Percentiles rank a stretch among this genome's conserved stretches.
Evolutionary conservation across 331 rosid genomes (phyloP).

Genomic region (Pyrus hybrid): DNA sequence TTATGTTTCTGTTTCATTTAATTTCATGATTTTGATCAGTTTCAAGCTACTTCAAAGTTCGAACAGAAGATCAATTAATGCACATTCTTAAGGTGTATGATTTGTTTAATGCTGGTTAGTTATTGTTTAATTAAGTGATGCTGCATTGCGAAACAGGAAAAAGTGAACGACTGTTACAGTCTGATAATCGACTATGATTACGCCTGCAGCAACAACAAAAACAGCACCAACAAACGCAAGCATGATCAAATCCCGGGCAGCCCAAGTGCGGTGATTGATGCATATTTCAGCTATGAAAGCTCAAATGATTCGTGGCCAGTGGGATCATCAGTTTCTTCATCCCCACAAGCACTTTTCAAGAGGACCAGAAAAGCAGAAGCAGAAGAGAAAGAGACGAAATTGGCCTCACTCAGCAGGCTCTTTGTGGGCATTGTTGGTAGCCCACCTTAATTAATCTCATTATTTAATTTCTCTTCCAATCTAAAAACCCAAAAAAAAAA

Average conservation of each 20-base stretch:
- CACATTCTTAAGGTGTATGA: not conserved
- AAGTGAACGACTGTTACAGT: constrained; percentile 59
- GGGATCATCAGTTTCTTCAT: constrained; percentile 32
- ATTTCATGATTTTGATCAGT: not conserved
- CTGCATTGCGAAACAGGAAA: constrained; percentile 53
- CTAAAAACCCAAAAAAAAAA: constrained; percentile 1
- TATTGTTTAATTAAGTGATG: not conserved
- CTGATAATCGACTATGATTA: constrained; percentile 24
- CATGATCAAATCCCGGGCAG: constrained; percentile 43
- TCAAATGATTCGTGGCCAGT: constrained; percentile 71
- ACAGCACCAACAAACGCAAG: constrained; percentile 38
- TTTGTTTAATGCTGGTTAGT: constrained; percentile 11
- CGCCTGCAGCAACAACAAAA: constrained; percentile 1
- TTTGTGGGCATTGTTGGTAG: constrained; percentile 46
- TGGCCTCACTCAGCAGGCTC: constrained; percentile 45
- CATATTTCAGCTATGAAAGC: constrained; percentile 39
- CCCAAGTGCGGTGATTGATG: constrained; percentile 73
- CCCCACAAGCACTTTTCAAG: constrained; percentile 48
- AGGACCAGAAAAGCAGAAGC: constrained; percentile 30
- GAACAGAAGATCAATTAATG: not conserved
- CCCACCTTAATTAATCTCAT: constrained; percentile 31
- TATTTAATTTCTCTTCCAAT: not conserved
- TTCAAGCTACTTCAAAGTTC: not conserved
- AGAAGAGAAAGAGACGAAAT: constrained; percentile 40
- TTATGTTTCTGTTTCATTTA: not conserved